Base-by-base conservation (phyloP, 2,329 filamentous ascomycete species). In the Ophiostoma sp. region DNA sequence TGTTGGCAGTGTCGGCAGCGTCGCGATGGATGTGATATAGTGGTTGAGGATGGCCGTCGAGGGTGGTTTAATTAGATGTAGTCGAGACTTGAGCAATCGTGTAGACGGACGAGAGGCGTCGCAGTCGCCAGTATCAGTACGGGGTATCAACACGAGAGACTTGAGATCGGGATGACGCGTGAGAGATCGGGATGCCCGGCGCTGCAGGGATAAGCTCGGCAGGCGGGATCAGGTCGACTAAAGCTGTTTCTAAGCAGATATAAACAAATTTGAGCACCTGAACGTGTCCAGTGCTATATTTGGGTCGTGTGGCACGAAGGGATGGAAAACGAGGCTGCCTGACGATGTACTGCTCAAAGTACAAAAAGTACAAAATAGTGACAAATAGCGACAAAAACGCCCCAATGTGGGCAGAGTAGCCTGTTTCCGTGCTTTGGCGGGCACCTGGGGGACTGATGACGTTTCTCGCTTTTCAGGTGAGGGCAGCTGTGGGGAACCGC, bases 401-500 rank as follows among this genome's bases (percentile, higher is more conserved):
- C 20, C 52, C 52, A 27, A 57, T 57, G 52, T 57, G 52, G 52
- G 52, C 52, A 57, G 27, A 62, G 33, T 62, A 17, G 27, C 57
- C 23, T 62, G 57, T 62, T 48, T 48, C 44, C 20, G 20, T n/a
- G 17, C 2, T 48, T 31, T 35, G 27, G 52, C 52, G 52, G 23
- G 52, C 52, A 57, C 52, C 23, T 17, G n/a, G 31, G 41, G 27
- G 15, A 15, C 54, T 71, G 69, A 71, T 71, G 69, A 71, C 69
- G 69, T 71, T 71, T 68, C 44, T 68, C 31, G 52, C 65, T 67
- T 67, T 70, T 36, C 60, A 39, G 62, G 35, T 23, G 31, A 60
- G 54, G 57, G 57, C 60, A 65, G 27, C 35, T 65, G 62, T 65
- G 62, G 62, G 62, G 62, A 65, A 64, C 27, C 27, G 15, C 52